phyloP scores from a whole-genome alignment of 2,329 filamentous ascomycete species.

The Monosporascus cannonballus region DNA sequence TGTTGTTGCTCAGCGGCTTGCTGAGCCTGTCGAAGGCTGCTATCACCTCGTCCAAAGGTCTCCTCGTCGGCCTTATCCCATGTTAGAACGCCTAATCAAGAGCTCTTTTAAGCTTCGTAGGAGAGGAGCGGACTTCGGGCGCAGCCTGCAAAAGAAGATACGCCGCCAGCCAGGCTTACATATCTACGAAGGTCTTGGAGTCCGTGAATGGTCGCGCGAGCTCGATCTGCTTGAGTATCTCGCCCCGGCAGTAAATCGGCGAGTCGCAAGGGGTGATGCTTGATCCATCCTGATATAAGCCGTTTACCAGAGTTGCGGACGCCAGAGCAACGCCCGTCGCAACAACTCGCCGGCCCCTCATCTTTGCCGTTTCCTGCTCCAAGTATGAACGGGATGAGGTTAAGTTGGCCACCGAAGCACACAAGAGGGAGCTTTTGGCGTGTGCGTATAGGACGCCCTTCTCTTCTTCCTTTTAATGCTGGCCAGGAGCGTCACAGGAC shows the following conservation, averaged over 20 bases:
- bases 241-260: constrained; percentile 60
- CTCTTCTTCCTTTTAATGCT: too few species aligned
- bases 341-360: constrained; percentile 3
- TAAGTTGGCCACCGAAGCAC: too few species aligned
- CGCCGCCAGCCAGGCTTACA: constrained; percentile 36
- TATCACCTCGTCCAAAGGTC: constrained; percentile 53
- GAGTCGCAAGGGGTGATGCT: constrained; percentile 61
- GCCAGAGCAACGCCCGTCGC: constrained; percentile 12
- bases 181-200: constrained; percentile 67
- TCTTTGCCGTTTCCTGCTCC: constrained; percentile 1
- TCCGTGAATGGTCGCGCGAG: constrained; percentile 58
- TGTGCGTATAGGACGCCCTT: too few species aligned
- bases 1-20: constrained; percentile 58
- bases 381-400: too few species aligned
- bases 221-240: constrained; percentile 56
- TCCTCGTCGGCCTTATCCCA: constrained; percentile 48
- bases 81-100: constrained; percentile 5
- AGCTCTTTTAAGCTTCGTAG: too few species aligned
- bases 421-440: too few species aligned
- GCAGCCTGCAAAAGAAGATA: neutral
- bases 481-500: too few species aligned
- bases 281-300: constrained; percentile 54
- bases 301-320: constrained; percentile 23
- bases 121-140: too few species aligned
- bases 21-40: constrained; percentile 53